Evolutionary conservation across 495 filamentous ascomycete species (phyloP).

Genomic region (Alectoria sarmentosa): DNA sequence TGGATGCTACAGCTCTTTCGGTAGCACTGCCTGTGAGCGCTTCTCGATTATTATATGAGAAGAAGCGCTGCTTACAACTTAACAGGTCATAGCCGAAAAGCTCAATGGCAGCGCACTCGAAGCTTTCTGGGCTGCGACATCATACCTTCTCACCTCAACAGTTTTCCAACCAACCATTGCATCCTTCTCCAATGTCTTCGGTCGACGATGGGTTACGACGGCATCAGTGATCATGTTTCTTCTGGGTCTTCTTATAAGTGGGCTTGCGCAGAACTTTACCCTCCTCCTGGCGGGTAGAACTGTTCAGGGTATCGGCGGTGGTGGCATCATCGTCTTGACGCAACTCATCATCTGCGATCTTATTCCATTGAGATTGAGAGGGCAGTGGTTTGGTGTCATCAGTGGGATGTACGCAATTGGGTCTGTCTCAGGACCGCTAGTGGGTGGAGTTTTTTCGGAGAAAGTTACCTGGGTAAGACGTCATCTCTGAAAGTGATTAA

Average conservation of each 20-base stretch:
- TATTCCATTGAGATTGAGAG: slow-evolving; percentile 38
- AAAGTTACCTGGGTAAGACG: slow-evolving; percentile 50
- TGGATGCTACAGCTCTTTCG: slow-evolving; percentile 70
- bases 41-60: neutral
- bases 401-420: slow-evolving; percentile 58
- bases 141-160: slow-evolving; percentile 45
- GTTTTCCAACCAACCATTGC: slow-evolving; percentile 47
- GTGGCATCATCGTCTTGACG: slow-evolving; percentile 55
- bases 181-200: slow-evolving; percentile 27
- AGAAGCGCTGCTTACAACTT: neutral
- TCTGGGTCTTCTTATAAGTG: slow-evolving; percentile 27
- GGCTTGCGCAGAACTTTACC: slow-evolving; percentile 46
- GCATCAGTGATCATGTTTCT: slow-evolving; percentile 29
- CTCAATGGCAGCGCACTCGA: slow-evolving; percentile 47
- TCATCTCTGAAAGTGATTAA: neutral
- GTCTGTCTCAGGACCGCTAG: slow-evolving; percentile 56
- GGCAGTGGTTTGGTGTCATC: slow-evolving; percentile 44
- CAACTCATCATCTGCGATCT: slow-evolving; percentile 62
- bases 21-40: slow-evolving; percentile 58
- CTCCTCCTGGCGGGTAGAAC: slow-evolving; percentile 57
- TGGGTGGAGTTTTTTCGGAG: slow-evolving; percentile 63
- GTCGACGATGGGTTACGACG: slow-evolving; percentile 32
- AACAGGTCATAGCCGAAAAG: slow-evolving; percentile 35
- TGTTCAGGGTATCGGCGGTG: slow-evolving; percentile 67
- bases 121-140: slow-evolving; percentile 53